These are phyloP conservation scores for Taiozyma sp. DNA, from an alignment of 1,139 yeast species.

Conservation along the genomic window DNA sequence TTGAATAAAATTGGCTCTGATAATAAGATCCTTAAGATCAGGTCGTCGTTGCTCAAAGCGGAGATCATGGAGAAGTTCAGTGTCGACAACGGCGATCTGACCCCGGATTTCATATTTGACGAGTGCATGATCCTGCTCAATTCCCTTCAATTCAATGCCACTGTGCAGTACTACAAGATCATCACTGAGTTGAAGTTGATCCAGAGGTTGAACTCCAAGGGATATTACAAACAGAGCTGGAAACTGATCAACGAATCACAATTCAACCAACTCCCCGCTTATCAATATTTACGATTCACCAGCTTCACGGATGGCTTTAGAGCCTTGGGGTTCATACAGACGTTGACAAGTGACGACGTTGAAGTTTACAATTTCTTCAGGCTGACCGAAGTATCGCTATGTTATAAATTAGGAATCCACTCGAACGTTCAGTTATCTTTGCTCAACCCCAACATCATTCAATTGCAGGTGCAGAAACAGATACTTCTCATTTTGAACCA, in stretches of 20 bases:
- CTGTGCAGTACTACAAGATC: background rate
- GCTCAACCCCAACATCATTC: conserved; percentile 1
- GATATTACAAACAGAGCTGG: background rate
- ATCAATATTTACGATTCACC: background rate
- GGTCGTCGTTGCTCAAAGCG: conserved; percentile 8
- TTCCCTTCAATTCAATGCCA: background rate
- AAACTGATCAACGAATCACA: conserved; percentile 3
- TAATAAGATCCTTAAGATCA: conserved; percentile 6
- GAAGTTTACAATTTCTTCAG: conserved; percentile 6
- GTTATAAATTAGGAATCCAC: background rate
- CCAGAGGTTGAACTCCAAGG: background rate
- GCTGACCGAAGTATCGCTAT: conserved; percentile 1
- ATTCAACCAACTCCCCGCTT: background rate
- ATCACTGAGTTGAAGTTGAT: conserved; percentile 1
- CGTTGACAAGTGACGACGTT: background rate
- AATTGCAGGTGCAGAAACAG: conserved; percentile 3
- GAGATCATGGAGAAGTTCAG: background rate
- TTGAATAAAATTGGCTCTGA: conserved; percentile 5
- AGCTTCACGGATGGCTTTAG: background rate
- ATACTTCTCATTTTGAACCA: conserved; percentile 2
- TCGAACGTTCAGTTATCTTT: conserved; percentile 1
- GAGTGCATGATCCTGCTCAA: background rate
- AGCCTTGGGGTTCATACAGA: background rate
- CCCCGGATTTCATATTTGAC: background rate
- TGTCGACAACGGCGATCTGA: background rate